Evolutionary conservation across 305 asterid species (phyloP).

Genomic region (Withania somnifera): DNA sequence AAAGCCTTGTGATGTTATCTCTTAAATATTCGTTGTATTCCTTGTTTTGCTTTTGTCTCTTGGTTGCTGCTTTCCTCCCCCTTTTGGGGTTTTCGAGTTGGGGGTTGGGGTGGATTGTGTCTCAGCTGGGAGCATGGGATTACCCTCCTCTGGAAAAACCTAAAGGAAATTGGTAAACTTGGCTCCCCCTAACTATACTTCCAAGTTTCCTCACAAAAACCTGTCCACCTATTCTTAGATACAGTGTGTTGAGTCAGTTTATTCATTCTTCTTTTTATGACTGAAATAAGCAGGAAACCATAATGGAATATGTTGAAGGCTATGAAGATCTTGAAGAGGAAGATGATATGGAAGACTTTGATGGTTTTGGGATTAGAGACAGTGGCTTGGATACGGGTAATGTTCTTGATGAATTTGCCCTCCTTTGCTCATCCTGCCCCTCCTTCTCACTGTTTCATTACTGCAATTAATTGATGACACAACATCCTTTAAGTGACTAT

Average conservation of each 20-base stretch:
- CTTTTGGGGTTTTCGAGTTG: neutral
- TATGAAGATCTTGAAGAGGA: constrained; percentile 84
- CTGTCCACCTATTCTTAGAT: neutral
- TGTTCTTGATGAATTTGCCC: neutral
- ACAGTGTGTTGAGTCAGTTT: neutral
- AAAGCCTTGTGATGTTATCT: neutral
- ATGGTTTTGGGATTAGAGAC: constrained; percentile 24
- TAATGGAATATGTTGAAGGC: constrained; percentile 74
- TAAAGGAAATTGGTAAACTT: too few species aligned
- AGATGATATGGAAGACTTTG: constrained; percentile 78
- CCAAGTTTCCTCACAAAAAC: too few species aligned
- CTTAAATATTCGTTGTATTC: neutral
- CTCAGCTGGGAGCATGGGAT: neutral
- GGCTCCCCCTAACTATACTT: too few species aligned
- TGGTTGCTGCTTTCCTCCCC: neutral
- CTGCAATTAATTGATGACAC: neutral
- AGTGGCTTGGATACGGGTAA: constrained; percentile 33
- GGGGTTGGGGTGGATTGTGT: neutral
- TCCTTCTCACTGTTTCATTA: neutral
- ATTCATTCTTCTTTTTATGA: neutral
- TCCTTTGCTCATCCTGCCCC: neutral
- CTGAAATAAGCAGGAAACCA: constrained; percentile 37
- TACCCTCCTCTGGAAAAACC: neutral
- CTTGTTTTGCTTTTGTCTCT: neutral
- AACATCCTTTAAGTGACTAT: neutral